Conservation (phyloP, 1,284 basidiomycete genomes). For the Ceratobasidium sp. region DNA sequence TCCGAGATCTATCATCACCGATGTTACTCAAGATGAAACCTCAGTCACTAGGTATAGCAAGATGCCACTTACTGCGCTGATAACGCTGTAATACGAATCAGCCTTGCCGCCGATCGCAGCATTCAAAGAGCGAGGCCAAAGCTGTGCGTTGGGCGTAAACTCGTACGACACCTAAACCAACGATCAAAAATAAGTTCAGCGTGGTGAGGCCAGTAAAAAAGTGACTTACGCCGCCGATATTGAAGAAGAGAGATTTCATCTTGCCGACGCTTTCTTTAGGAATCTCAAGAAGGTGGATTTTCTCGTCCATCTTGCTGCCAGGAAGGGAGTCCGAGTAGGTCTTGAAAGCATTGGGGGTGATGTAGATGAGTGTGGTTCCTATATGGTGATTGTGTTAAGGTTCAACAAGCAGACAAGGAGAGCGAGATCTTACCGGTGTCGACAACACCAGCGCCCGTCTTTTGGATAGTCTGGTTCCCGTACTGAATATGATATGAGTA, state of each 20-base stretch:
- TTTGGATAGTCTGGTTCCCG: constrained; percentile 36
- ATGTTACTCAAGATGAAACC: no score
- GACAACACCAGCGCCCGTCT: constrained; percentile 32
- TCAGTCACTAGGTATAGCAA: neutral
- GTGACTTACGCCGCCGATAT: constrained; percentile 25
- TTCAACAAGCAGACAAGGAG: neutral
- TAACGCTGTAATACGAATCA: constrained; percentile 34
- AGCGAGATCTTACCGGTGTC: constrained; percentile 20
- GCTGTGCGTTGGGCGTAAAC: constrained; percentile 44
- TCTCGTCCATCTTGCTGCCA: constrained; percentile 28
- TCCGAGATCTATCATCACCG: constrained; percentile 1
- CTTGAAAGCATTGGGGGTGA: constrained; percentile 45
- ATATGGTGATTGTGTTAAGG: neutral
- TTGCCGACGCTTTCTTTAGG: constrained; percentile 42
- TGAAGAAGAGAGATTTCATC: constrained; percentile 40
- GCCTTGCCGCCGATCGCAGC: constrained; percentile 41
- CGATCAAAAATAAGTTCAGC: neutral
- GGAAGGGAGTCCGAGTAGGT: constrained; percentile 35
- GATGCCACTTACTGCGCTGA: constrained; percentile 19
- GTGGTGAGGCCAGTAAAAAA: neutral
- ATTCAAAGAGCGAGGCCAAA: constrained; percentile 42
- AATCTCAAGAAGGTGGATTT: constrained; percentile 34
- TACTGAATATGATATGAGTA: constrained; percentile 12
- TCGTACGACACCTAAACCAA: constrained; percentile 35
- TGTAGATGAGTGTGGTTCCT: constrained; percentile 41